Conservation (phyloP, 495 filamentous ascomycete genomes). For the Podospora fimiseda region DNA sequence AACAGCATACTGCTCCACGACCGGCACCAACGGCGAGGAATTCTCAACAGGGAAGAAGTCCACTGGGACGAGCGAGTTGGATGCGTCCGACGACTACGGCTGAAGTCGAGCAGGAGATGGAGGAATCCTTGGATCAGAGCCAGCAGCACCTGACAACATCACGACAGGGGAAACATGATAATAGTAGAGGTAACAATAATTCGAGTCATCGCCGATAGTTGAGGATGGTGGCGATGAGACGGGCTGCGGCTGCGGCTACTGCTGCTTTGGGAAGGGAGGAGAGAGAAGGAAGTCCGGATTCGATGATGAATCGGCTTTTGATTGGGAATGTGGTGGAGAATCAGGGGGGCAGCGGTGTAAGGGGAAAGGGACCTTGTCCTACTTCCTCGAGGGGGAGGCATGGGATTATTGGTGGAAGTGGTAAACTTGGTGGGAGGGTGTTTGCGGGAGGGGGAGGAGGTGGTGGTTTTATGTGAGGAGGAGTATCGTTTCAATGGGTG, state of each 20-base stretch:
- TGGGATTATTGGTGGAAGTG: neutral
- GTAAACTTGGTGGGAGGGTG: no score
- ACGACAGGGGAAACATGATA: neutral
- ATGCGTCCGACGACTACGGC: constrained; percentile 24
- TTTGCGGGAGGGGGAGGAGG: no score
- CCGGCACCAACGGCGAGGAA: constrained; percentile 12
- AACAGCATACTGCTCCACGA: constrained; percentile 11
- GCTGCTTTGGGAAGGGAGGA: neutral
- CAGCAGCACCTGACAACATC: neutral
- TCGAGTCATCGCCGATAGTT: constrained; percentile 16
- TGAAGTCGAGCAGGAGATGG: constrained; percentile 23
- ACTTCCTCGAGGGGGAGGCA: constrained; percentile 3
- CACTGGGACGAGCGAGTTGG: constrained; percentile 29
- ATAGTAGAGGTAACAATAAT: neutral
- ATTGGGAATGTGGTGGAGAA: neutral
- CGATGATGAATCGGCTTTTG: neutral
- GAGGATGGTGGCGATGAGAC: constrained; percentile 3
- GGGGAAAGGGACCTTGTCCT: neutral
- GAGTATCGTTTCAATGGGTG: no score
- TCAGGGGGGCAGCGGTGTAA: neutral
- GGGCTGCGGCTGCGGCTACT: neutral
- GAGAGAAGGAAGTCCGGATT: neutral
- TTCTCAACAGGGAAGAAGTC: constrained; percentile 25
- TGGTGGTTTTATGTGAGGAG: no score
- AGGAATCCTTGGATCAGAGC: constrained; percentile 3